Evolutionary conservation across 257 asterid genomes (phyloP), one percentile per base, ranked within the genome.

Genomic region (Eustoma russellianum): DNA sequence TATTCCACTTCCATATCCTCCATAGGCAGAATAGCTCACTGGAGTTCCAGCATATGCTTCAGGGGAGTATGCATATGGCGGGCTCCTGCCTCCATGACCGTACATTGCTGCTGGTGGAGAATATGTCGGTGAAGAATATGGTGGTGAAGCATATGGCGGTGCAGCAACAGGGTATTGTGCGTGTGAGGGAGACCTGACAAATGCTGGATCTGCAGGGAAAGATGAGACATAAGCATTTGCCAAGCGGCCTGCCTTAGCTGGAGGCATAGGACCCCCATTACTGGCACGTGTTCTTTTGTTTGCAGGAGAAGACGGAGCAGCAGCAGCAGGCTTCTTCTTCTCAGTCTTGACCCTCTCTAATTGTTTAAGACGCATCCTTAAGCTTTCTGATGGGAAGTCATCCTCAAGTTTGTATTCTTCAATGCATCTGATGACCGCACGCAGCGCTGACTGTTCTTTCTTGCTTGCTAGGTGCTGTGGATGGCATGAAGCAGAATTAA

Each of bases 241-340:
- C n/a, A 94, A 85, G 46, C 99, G 99, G 1, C 94, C 99, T 0
- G 99, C 99, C 78, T 92, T 92, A 66, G 99, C 99, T 8, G 99
- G 99, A 17, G 99, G 99, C 99, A 92, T 88, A 45, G 93, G 97
- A 17, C 97, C 97, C 0, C 90, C 95, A 5, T 73, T 85, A 82
- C 78, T 85, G 62, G 81, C 97, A 33, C 99, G 85, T 7, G 99
- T 92, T 57, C 99, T 72, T 60, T 92, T 92, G 47, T 91, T 84
- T 12, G 99, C 87, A 3, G 99, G 95, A 70, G 83, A 80, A 3
- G 99, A 84, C 2, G 99, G 95, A 71, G 83, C 82, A 3, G 79
- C 82, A 3, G 79, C 77, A 8, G 70, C 77, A 12, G 97, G 94
- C 74, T 78, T 92, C 66, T 75, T 88, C 74, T 85, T 88, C 81